Base-by-base conservation (phyloP, 257 asterid species). In the Plectranthus barbatus region DNA sequence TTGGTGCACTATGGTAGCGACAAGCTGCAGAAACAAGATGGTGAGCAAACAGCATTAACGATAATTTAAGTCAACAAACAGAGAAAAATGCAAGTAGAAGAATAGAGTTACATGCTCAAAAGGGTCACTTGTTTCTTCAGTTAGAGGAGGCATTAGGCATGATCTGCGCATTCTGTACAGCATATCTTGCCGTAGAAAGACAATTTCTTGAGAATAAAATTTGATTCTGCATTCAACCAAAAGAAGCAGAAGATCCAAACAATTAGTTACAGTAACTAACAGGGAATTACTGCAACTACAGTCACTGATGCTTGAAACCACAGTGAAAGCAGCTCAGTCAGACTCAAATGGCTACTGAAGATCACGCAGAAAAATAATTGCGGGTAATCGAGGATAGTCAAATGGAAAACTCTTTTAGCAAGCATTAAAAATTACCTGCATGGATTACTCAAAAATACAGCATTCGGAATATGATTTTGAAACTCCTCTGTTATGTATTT, bases 91-190 rank as follows among this genome's bases (percentile, higher is more conserved):
- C 51, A 50, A 62, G 59, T 54, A 49, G 63, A 67, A 68, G 75
- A 62, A 14, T 6, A 36, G 62, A 64, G 90, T 75, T 69, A 93
- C 99, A 47, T 93, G 99, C 86, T 93, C 88, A 77, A 93, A 93
- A 42, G 95, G 94, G 78, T 87, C 96, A 37, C 82, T 75, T 48
- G 99, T 87, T 82, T 93, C 99, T 57, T 90, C 96, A 17, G 84
- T 78, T 73, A 91, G 82, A 31, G 94, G 97, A 48, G 97, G 88
- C 76, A 93, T 77, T 73, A 93, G 80, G 62, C 96, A 89, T 40
- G 97, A 82, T 76, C 97, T 80, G 13, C 97, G 90, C 96, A 89
- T 89, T 80, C 85, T 86, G 70, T 93, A 89, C 37, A 93, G 95
- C 90, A 93, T 72, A 73, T 93, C 99, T 72, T 89, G 94, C 31